These are phyloP conservation scores for Myriosclerotinia duriaeana DNA, from an alignment of 2,329 filamentous ascomycete species.

Conservation along the genomic window DNA sequence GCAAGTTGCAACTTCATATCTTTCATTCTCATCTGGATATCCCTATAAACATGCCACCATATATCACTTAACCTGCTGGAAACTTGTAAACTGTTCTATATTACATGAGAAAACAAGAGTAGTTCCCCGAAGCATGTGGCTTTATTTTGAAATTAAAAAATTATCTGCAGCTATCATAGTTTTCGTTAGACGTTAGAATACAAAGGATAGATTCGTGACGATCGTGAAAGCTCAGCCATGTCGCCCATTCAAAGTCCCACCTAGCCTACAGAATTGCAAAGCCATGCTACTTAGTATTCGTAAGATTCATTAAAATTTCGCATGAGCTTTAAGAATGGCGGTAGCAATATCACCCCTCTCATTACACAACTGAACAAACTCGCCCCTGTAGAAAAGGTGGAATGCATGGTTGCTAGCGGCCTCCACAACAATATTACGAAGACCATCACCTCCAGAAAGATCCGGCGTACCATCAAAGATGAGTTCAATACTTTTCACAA, in stretches of 20 bases:
- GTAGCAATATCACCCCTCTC: constrained; percentile 24
- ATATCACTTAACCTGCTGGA: neutral
- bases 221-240: neutral
- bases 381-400: constrained; percentile 18
- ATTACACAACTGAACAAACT: constrained; percentile 25
- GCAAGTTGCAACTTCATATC: neutral
- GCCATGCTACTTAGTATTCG: neutral
- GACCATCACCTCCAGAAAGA: neutral
- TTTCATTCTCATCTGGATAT: neutral
- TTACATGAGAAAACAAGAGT: no score
- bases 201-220: neutral
- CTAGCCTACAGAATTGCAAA: neutral
- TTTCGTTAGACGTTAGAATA: neutral
- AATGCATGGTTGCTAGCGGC: constrained; percentile 12
- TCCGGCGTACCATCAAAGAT: constrained; percentile 27
- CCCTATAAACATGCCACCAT: neutral
- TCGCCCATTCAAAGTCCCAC: neutral
- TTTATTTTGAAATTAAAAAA: neutral
- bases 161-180: neutral
- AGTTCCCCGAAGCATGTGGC: no score
- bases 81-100: neutral
- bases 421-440: constrained; percentile 16
- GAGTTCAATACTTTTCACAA: constrained; percentile 24
- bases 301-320: neutral
- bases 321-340: constrained; percentile 14